These are phyloP conservation scores for Lepidium sativum DNA, from an alignment of 345 rosid species.

Conservation along the genomic window DNA sequence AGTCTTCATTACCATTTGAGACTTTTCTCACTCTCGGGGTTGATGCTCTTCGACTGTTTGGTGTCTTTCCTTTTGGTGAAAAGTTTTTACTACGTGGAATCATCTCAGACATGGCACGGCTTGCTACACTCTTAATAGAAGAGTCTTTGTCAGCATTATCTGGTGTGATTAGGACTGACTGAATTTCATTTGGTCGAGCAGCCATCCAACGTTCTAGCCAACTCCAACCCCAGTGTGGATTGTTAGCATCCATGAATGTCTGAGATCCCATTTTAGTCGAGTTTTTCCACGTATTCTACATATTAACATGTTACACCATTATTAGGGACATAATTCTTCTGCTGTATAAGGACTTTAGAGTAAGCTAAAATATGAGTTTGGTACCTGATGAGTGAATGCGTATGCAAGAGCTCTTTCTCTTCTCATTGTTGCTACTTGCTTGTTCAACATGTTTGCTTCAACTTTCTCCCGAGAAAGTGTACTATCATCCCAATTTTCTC, in stretches of 20 bases:
- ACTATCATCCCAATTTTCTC: constrained; percentile 68
- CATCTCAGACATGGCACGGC: constrained; percentile 44
- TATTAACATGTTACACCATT: not conserved
- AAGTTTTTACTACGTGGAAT: constrained; percentile 41
- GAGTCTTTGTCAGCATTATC: constrained; percentile 49
- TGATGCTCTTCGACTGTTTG: constrained; percentile 28
- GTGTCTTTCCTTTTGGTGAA: constrained; percentile 35
- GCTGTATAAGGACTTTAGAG: not conserved
- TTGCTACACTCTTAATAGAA: constrained; percentile 46
- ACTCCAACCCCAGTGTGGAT: constrained; percentile 95
- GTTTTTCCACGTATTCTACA: constrained; percentile 56
- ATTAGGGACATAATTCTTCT: not conserved
- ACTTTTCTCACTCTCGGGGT: constrained; percentile 41
- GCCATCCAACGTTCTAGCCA: constrained; percentile 99
- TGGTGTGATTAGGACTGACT: constrained; percentile 19
- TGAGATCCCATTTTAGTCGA: constrained; percentile 37
- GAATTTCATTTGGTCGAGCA: constrained; percentile 64
- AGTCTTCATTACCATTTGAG: constrained; percentile 51
- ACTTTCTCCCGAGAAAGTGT: constrained; percentile 58
- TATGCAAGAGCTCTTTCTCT: constrained; percentile 90
- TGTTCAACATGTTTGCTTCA: constrained; percentile 49
- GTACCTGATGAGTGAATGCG: constrained; percentile 82
- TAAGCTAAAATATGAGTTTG: not conserved
- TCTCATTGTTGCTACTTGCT: constrained; percentile 74
- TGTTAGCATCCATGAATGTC: constrained; percentile 62